Base-by-base conservation (phyloP, 106 monocot genomes). In the Iris macrosiphon region DNA sequence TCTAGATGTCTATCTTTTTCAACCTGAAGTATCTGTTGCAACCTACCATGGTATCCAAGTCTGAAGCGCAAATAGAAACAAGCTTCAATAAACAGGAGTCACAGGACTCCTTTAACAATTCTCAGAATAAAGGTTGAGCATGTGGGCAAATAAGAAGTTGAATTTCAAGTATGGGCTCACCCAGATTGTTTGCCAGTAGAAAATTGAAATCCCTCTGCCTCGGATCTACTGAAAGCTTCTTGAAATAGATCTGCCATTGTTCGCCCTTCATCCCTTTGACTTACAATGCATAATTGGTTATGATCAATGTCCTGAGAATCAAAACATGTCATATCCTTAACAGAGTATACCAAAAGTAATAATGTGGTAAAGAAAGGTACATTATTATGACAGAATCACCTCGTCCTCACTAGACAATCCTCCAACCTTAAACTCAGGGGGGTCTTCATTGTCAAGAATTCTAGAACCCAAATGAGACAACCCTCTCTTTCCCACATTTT, bases 191-290 rank as follows among this genome's bases (percentile, higher is more conserved):
- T 81, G 57, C 18, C 52, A 45, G 40, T 48, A 10, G 27, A 64
- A 22, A 53, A 30, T 62, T 19, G 26, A 27, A 49, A 18, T 23
- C 31, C 40, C 25, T 70, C 74, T 13, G 42, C 25, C 38, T 42
- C 40, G 53, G 48, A 70, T 61, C 46, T 33, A 63, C 39, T 75
- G 65, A 88, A 89, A 56, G 66, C 57, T 70, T 85, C 78, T 50
- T 89, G 94, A 39, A 94, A 89, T 57, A 89, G 35, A 68, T 89
- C 94, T 28, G 75, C 49, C 94, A 94, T 89, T 35, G 77, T 84
- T 46, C 70, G 77, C 29, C 55, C 68, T 62, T 72, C 75, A 18
- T 22, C 53, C 37, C 67, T 64, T 56, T 67, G 65, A 40, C 49
- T 72, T 58, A 60, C 31, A 64, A 52, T 25, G 42, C 29, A 44